phyloP scores from a whole-genome alignment of 2,329 filamentous ascomycete species.

The Cordyceps fumosorosea region DNA sequence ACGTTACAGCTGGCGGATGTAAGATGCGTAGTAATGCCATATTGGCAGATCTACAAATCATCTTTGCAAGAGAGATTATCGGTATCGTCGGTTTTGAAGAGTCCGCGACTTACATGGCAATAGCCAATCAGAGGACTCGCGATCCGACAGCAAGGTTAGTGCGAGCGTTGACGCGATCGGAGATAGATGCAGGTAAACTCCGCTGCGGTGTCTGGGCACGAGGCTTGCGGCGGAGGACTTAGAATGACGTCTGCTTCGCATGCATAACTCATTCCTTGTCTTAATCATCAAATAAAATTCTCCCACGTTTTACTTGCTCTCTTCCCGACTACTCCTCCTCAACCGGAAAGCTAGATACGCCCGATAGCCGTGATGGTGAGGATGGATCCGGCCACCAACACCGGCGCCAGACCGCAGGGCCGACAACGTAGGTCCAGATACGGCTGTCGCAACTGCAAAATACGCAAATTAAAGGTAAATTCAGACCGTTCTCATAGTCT shows the following conservation, averaged over 20 bases:
- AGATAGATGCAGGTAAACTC: conserved; percentile 2
- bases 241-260: neutral
- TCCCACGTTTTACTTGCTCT: too few species aligned
- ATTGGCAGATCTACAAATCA: neutral
- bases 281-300: too few species aligned
- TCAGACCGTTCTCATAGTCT: too few species aligned
- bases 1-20: neutral
- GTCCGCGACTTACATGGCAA: neutral
- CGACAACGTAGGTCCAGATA: conserved; percentile 29
- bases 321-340: too few species aligned
- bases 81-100: neutral
- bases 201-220: neutral
- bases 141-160: neutral
- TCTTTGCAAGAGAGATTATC: neutral
- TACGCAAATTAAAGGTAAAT: conserved; percentile 41
- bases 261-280: too few species aligned
- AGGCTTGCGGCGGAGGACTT: neutral
- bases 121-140: neutral
- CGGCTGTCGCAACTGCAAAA: conserved; percentile 46
- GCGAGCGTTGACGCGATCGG: neutral
- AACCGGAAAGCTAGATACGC: neutral
- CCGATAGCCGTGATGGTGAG: neutral
- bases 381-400: too few species aligned
- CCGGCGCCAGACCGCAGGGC: neutral
- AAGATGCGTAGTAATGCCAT: too few species aligned